Conservation (phyloP, 352 stramenopile species). For the Phytopythium cucurbitacearum region DNA sequence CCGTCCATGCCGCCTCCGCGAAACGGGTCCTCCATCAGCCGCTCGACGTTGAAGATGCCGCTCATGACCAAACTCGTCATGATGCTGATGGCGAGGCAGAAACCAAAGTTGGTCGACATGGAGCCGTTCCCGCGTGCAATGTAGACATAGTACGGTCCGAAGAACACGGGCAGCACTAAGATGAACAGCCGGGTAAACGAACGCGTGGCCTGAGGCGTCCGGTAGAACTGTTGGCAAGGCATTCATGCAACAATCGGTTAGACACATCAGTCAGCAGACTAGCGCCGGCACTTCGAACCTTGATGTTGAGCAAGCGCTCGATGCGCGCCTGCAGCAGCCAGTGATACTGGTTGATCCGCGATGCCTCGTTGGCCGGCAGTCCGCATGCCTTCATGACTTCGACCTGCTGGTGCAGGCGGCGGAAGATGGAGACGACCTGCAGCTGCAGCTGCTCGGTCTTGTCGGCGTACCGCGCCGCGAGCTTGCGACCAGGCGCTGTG, state of each 20-base stretch:
- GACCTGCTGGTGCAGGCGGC: constrained; percentile 61
- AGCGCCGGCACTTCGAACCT: constrained; percentile 22
- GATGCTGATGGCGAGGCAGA: constrained; percentile 68
- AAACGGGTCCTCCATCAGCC: constrained; percentile 83
- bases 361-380: constrained; percentile 79
- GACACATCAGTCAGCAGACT: neutral
- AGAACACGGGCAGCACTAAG: constrained; percentile 79
- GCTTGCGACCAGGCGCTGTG: constrained; percentile 39
- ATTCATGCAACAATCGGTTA: neutral
- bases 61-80: constrained; percentile 83
- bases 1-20: constrained; percentile 58
- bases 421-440: constrained; percentile 53
- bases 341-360: constrained; percentile 87
- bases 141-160: constrained; percentile 85
- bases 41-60: constrained; percentile 86
- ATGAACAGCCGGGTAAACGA: constrained; percentile 86
- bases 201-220: constrained; percentile 80
- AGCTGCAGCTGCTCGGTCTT: constrained; percentile 48
- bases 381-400: constrained; percentile 71
- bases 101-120: constrained; percentile 66
- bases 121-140: constrained; percentile 49
- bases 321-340: constrained; percentile 81
- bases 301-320: constrained; percentile 83
- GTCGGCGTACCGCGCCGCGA: constrained; percentile 34
- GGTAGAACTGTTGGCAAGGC: constrained; percentile 52